Evolutionary conservation across 768 basidiomycete species (phyloP), one percentile per base, ranked within the genome.

Genomic region (Neoboletus magnificus): DNA sequence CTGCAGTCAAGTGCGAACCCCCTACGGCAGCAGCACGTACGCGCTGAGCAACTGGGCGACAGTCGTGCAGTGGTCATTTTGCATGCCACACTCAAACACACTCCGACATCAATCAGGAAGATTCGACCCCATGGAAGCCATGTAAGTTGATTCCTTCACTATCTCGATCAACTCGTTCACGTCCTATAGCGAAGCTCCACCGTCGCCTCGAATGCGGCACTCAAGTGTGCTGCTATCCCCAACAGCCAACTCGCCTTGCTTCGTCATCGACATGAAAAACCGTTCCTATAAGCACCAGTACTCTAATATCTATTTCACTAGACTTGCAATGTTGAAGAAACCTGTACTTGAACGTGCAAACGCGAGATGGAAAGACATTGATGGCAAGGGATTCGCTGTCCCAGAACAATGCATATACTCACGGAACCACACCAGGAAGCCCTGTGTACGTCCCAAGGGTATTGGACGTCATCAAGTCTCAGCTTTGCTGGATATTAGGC

Each of bases 401-500:
- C n/a, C 29, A 39, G 22, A 37, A 42, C 48, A 22, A 32, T 1
- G 10, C 39, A 10, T 32, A 29, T n/a, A 52, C 59, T 69, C 46
- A 62, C 22, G 7, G 8, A 40, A 57, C 35, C 18, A 30, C 33
- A 49, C 47, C 63, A 91, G 91, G 85, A 10, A 76, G 80, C 12
- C 92, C 93, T 0, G 66, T 78, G 12, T 79, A 86, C 30, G 82
- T 95, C n/a, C 79, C 85, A 7, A 80, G 91, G 30, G 89, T 96
- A 3, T 83, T 97, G 5, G 96, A 98, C 55, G 87, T 98, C 9
- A 75, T 85, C 44, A 90, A 92, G 62, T 87, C 88, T 1, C 77
- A 88, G 63, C 76, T 96, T 52, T 97, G 93, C 71, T 98, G 88
- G 71, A 82, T 98, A 57, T 77, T 97, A 51, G 97, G 97, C 4